Evolutionary conservation across 352 stramenopile species (phyloP).

Genomic region (Globisporangium radiosum): DNA sequence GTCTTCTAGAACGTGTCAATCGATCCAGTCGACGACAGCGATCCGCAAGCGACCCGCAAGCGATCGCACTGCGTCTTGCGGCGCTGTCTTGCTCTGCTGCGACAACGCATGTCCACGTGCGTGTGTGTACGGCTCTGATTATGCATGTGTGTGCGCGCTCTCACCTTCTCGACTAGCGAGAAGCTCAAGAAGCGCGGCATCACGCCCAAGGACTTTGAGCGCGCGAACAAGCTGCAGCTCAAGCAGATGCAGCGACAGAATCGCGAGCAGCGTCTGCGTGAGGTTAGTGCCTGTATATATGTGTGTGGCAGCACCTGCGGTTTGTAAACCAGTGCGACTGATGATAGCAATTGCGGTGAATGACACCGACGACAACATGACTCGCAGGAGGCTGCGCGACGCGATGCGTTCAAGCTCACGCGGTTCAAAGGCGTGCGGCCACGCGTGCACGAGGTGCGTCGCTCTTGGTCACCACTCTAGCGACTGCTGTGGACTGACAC

Average conservation of each 20-base stretch:
- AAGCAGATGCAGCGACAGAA: slow-evolving; percentile 60
- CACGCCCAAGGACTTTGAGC: slow-evolving; percentile 52
- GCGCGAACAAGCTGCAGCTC: slow-evolving; percentile 53
- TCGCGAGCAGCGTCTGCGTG: slow-evolving; percentile 33
- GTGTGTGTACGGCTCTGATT: not conserved
- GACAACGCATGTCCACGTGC: not conserved
- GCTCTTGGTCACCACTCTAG: not conserved
- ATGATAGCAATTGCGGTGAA: too few species aligned
- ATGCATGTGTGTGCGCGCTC: not conserved
- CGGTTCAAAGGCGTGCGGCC: slow-evolving; percentile 54
- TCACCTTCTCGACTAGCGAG: slow-evolving; percentile 22
- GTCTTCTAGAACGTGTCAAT: not conserved
- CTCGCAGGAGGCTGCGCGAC: slow-evolving; percentile 24
- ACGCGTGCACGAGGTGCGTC: slow-evolving; percentile 31
- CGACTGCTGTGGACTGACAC: not conserved
- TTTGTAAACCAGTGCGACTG: too few species aligned
- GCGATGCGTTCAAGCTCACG: slow-evolving; percentile 56
- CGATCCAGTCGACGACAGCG: not conserved
- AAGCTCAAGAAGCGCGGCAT: slow-evolving; percentile 48
- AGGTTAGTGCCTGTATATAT: slow-evolving; percentile 17
- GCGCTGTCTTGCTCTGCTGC: not conserved
- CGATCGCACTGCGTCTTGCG: not conserved
- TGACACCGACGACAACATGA: not conserved
- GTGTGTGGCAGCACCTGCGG: too few species aligned
- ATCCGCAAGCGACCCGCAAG: too few species aligned